Evolutionary conservation across 2,329 filamentous ascomycete species (phyloP).

Genomic region (Macrophomina pseudophaseolina): DNA sequence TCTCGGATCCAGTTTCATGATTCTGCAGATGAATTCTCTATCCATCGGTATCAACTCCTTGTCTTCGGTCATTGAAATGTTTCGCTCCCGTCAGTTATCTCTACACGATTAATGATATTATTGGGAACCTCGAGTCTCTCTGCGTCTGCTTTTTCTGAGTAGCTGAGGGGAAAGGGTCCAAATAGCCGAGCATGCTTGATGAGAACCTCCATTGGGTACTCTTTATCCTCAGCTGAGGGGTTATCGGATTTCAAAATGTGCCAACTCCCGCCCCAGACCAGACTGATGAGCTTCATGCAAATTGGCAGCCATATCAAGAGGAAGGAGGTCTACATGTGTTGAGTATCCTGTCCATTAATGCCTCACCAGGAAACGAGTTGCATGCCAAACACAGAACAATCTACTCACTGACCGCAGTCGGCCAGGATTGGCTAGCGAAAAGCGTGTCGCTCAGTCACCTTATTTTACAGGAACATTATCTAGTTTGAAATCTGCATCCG

Average conservation of each 20-base stretch:
- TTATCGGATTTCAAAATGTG: conserved; percentile 37
- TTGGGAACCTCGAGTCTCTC: background rate
- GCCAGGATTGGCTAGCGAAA: background rate
- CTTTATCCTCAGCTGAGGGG: background rate
- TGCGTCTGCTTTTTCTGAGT: background rate
- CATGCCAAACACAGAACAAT: background rate
- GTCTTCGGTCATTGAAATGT: conserved; percentile 30
- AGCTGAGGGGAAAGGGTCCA: background rate
- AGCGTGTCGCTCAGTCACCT: background rate
- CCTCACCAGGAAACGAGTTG: background rate
- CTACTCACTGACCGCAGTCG: background rate
- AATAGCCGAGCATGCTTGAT: background rate
- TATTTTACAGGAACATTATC: background rate
- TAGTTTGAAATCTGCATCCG: background rate
- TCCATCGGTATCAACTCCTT: conserved; percentile 32
- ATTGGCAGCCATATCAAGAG: conserved; percentile 18
- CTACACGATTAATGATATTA: no score
- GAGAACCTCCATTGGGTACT: background rate
- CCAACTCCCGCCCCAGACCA: conserved; percentile 36
- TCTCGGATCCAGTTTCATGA: conserved; percentile 52
- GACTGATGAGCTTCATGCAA: conserved; percentile 35
- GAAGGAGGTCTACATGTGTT: background rate
- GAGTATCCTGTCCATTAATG: background rate
- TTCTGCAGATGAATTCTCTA: conserved; percentile 45
- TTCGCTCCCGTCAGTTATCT: background rate